Evolutionary conservation across 495 filamentous ascomycete genomes (phyloP).

Genomic region (Aspergillus funiculosus): DNA sequence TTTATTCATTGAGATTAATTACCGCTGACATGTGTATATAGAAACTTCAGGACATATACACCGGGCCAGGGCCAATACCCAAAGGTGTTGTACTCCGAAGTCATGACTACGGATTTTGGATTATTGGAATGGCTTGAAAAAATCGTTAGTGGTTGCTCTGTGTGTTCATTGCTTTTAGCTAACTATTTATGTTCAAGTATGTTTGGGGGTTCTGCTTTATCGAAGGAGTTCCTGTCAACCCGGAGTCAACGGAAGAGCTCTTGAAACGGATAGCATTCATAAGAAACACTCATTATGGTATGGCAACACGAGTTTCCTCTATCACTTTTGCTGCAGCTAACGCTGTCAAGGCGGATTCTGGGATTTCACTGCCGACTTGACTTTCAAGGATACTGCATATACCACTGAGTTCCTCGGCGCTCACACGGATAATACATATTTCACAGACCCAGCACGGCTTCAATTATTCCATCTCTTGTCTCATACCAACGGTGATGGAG

Average conservation of each 20-base stretch:
- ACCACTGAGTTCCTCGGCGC: slow-evolving; percentile 67
- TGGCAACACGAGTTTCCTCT: not conserved
- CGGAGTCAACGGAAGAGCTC: slow-evolving; percentile 61
- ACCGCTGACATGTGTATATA: slow-evolving; percentile 24
- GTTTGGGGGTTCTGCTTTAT: slow-evolving; percentile 67
- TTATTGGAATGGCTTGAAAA: slow-evolving; percentile 51
- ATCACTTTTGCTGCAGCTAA: not conserved
- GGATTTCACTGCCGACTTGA: slow-evolving; percentile 85
- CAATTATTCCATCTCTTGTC: slow-evolving; percentile 87
- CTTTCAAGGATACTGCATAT: slow-evolving; percentile 89
- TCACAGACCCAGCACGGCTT: slow-evolving; percentile 80
- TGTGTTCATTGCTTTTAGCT: not conserved
- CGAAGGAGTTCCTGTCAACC: slow-evolving; percentile 56
- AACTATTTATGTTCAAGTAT: slow-evolving; percentile 33
- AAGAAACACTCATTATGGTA: slow-evolving; percentile 82
- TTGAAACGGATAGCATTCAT: slow-evolving; percentile 79
- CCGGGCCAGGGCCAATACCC: slow-evolving; percentile 37
- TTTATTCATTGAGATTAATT: not conserved
- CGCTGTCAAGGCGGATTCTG: slow-evolving; percentile 66
- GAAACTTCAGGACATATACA: slow-evolving; percentile 16
- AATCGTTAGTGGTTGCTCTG: slow-evolving; percentile 44
- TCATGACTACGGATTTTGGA: slow-evolving; percentile 53
- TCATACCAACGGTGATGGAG: slow-evolving; percentile 60
- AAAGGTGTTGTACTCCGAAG: slow-evolving; percentile 48
- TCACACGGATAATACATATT: slow-evolving; percentile 94